A percentile compares a stretch with the other conserved stretches of the same genome.
These are phyloP conservation scores for Francoa sonchifolia DNA, from an alignment of 441 rosid species.

Conservation along the genomic window DNA sequence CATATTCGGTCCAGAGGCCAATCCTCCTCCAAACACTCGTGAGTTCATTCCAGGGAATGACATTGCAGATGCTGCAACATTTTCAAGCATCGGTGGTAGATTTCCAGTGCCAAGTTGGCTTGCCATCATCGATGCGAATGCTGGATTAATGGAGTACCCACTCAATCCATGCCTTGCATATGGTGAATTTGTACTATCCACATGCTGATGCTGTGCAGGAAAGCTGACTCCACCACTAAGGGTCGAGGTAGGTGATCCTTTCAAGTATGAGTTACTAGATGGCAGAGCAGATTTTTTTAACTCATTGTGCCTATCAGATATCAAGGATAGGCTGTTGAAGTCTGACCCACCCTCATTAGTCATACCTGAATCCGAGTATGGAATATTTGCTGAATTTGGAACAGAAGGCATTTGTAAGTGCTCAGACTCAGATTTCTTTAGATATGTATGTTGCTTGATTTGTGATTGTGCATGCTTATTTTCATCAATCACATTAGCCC, in stretches of 20 bases:
- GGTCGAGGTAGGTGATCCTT: slow-evolving; percentile 50
- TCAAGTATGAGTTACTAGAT: slow-evolving; percentile 33
- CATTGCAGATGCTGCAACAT: slow-evolving; percentile 57
- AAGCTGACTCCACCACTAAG: slow-evolving; percentile 39
- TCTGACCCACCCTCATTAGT: slow-evolving; percentile 33
- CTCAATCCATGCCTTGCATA: slow-evolving; percentile 33
- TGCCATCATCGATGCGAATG: slow-evolving; percentile 49
- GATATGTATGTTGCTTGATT: slow-evolving; percentile 31
- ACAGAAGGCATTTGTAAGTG: slow-evolving; percentile 31
- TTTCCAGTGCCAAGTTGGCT: slow-evolving; percentile 48
- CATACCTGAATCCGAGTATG: slow-evolving; percentile 22
- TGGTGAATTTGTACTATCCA: slow-evolving; percentile 35
- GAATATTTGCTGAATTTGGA: slow-evolving; percentile 17
- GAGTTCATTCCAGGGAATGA: slow-evolving; percentile 54
- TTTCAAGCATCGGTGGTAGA: slow-evolving; percentile 55
- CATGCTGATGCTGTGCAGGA: slow-evolving; percentile 43
- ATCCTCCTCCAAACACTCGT: slow-evolving; percentile 42
- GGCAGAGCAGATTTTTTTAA: slow-evolving; percentile 24
- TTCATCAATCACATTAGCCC: slow-evolving; percentile 33
- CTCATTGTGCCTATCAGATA: slow-evolving; percentile 35
- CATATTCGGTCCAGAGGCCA: slow-evolving; percentile 34
- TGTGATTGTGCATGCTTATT: slow-evolving; percentile 26
- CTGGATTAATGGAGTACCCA: slow-evolving; percentile 48
- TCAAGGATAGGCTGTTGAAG: slow-evolving; percentile 21
- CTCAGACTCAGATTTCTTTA: slow-evolving; percentile 38